phyloP scores from a whole-genome alignment of 2,329 filamentous ascomycete genomes.

The Aspergillus arachidicola region DNA sequence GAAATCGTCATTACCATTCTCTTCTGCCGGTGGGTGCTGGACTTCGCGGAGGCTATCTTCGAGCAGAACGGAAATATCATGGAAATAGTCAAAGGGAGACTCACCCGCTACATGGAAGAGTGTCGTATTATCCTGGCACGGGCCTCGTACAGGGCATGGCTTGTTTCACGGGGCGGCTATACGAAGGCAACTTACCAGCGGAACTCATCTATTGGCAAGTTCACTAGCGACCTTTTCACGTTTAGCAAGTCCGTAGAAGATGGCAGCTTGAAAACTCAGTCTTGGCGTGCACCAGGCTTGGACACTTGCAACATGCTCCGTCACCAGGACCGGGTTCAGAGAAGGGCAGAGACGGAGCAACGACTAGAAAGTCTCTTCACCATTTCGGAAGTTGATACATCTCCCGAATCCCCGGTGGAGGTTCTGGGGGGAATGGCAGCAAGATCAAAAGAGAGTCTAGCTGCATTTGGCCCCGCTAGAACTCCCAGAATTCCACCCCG shows the following conservation, averaged over 20 bases:
- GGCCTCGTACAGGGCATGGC: conserved; percentile 34
- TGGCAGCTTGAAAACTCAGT: conserved; percentile 15
- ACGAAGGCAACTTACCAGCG: conserved; percentile 16
- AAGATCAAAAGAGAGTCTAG: conserved; percentile 7
- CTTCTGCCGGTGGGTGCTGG: conserved; percentile 34
- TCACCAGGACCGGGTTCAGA: conserved; percentile 13
- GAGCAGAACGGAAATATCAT: conserved; percentile 9
- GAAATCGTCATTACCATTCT: conserved; percentile 35
- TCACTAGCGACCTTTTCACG: conserved; percentile 27
- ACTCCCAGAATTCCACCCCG: background rate
- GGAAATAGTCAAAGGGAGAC: conserved; percentile 14
- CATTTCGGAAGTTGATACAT: conserved; percentile 9
- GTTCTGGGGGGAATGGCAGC: conserved; percentile 15
- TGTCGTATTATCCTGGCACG: conserved; percentile 29
- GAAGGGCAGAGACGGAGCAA: conserved; percentile 16
- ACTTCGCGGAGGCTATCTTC: conserved; percentile 28
- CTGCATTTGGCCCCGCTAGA: background rate
- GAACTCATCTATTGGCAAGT: conserved; percentile 19
- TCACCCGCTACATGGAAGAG: conserved; percentile 22
- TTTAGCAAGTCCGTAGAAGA: conserved; percentile 22
- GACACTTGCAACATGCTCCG: conserved; percentile 26
- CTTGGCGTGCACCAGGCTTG: conserved; percentile 23
- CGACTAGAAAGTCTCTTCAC: conserved; percentile 24
- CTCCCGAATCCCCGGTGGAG: conserved; percentile 1
- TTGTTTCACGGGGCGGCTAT: conserved; percentile 23